Evolutionary conservation across 2,329 filamentous ascomycete species (phyloP).

Genomic region (Clonostachys rhizophaga): DNA sequence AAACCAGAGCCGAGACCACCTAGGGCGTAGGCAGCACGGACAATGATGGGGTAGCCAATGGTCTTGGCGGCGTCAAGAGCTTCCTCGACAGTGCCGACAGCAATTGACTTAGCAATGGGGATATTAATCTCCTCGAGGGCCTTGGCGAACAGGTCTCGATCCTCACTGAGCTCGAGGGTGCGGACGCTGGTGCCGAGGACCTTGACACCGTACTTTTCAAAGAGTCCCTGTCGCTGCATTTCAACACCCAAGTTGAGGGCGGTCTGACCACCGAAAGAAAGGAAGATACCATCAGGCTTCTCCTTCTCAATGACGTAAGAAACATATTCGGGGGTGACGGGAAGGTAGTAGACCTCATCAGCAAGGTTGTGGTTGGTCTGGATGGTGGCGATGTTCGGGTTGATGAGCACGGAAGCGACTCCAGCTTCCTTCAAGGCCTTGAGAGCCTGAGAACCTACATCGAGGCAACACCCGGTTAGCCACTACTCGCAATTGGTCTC

Average conservation of each 20-base stretch:
- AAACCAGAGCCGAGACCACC: constrained; percentile 96
- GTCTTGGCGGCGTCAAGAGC: constrained; percentile 81
- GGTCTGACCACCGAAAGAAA: constrained; percentile 96
- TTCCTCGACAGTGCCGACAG: constrained; percentile 86
- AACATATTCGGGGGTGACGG: constrained; percentile 96
- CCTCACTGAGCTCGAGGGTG: constrained; percentile 91
- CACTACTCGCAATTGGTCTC: constrained; percentile 2
- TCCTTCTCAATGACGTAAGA: constrained; percentile 96
- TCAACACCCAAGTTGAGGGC: constrained; percentile 94
- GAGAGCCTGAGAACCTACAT: constrained; percentile 82
- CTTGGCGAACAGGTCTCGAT: constrained; percentile 93
- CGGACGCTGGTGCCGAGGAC: constrained; percentile 93
- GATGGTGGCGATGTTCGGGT: constrained; percentile 97
- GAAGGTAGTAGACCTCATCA: constrained; percentile 97
- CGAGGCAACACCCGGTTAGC: constrained; percentile 1
- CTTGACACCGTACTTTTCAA: constrained; percentile 92
- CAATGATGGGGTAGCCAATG: constrained; percentile 96
- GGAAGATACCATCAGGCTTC: constrained; percentile 92
- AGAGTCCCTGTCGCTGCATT: constrained; percentile 94
- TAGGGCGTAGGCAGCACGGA: constrained; percentile 92
- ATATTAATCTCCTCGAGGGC: constrained; percentile 97
- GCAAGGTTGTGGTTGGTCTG: constrained; percentile 95
- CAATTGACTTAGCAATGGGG: constrained; percentile 93
- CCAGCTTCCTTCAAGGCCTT: constrained; percentile 96
- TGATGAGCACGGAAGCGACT: constrained; percentile 87